phyloP scores from a whole-genome alignment of 306 rosid species.

The Mimosa bimucronata region DNA sequence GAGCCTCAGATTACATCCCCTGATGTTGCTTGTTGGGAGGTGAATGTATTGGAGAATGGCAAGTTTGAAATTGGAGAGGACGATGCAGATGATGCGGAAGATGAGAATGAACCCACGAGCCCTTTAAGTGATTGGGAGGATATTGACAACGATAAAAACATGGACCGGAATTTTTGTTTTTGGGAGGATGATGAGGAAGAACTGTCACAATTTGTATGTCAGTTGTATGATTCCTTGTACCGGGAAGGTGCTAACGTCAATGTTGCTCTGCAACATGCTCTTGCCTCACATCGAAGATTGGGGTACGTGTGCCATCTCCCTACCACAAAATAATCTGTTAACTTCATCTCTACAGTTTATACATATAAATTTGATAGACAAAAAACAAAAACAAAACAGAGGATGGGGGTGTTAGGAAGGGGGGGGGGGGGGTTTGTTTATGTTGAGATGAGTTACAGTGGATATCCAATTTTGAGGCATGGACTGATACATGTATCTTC shows the following conservation, averaged over 20 bases:
- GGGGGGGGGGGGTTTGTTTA: background rate
- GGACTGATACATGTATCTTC: background rate
- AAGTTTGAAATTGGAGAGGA: slow-evolving; percentile 95
- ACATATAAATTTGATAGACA: background rate
- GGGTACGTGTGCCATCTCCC: slow-evolving; percentile 91
- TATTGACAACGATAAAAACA: slow-evolving; percentile 71
- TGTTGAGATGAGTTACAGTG: slow-evolving; percentile 13
- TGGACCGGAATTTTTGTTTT: slow-evolving; percentile 41
- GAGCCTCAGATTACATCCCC: slow-evolving; percentile 56
- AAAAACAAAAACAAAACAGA: background rate
- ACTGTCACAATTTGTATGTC: slow-evolving; percentile 79
- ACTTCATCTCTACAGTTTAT: slow-evolving; percentile 27
- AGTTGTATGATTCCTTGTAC: slow-evolving; percentile 76
- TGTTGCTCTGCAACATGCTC: slow-evolving; percentile 83
- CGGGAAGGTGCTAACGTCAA: slow-evolving; percentile 71
- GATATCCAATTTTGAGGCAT: slow-evolving; percentile 61
- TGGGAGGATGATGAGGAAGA: slow-evolving; percentile 88
- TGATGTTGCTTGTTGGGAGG: slow-evolving; percentile 57
- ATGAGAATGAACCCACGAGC: slow-evolving; percentile 65
- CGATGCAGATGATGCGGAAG: slow-evolving; percentile 88
- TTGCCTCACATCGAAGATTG: slow-evolving; percentile 76
- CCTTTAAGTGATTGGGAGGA: slow-evolving; percentile 98
- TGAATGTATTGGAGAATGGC: slow-evolving; percentile 65
- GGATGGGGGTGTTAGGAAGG: background rate
- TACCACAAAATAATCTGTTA: slow-evolving; percentile 47